Evolutionary conservation across 176 grass and related monocot species (phyloP), one percentile per base, ranked within the genome.

Genomic region (Raddia distichophylla): DNA sequence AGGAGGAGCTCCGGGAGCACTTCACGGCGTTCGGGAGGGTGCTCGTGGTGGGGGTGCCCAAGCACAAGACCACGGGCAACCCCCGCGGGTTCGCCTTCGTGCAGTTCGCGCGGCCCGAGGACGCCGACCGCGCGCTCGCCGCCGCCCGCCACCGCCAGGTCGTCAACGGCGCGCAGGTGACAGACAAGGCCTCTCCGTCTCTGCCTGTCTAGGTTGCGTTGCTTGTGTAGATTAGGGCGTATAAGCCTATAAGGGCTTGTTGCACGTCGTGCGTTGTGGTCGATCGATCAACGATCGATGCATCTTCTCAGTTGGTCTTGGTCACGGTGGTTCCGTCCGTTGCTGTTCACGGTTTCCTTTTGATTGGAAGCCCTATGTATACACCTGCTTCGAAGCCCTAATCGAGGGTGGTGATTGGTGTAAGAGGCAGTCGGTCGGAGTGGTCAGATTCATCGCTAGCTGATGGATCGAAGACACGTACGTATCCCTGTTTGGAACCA

Each of bases 71-170:
- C 7, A 80, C 84, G 27, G 84, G 69, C 20, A 53, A 32, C 7
- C 8, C 47, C 12, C 78, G 76, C 67, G 84, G 77, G 0, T 86
- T 86, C 59, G 84, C 57, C 3, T 86, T 86, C 60, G 76, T 80
- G 48, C 59, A 58, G 69, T 86, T 86, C 50, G 52, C 11, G 0
- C 7, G 52, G 7, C 35, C 34, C 33, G 69, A 66, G 18, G 49
- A 22, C 22, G 84, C 76, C 52, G 68, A 74, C 18, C 32, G n/a
- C 13, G 84, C 77, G 12, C 60, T 80, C 34, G 51, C 64, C 67
- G 67, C n/a, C 18, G 66, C 9, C 16, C 65, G 14, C 46, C 12
- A 22, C 2, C 57, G 72, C 37, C 69, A 80, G 47, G 15, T 67
- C 22, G n/a, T 75, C 55, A 14, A 20, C 22, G 77, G 76, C 27